Evolutionary conservation across 306 rosid species (phyloP), one percentile per base, ranked within the genome.

Genomic region (Datisca glomerata): DNA sequence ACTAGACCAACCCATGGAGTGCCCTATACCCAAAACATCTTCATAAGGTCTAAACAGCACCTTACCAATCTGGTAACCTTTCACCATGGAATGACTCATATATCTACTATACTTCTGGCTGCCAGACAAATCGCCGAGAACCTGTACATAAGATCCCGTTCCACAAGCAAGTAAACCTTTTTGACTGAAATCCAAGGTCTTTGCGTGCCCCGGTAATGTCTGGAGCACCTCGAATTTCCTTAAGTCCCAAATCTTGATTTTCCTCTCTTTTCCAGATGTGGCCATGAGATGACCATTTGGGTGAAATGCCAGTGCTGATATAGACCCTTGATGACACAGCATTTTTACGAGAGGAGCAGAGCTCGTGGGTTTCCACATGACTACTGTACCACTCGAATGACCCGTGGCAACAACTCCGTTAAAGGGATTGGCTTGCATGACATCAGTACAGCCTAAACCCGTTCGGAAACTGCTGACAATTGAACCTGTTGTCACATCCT

Each of bases 311-410:
- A 87, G 23, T 0, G 94, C 89, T 0, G 94, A 67, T 32, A 83
- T 57, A 19, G 93, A 83, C 19, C 93, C 93, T 1, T 43, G 81
- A 73, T 89, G 97, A 54, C 95, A 80, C 34, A 83, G 74, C 76
- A 80, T 77, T 73, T 80, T 78, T 17, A 89, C 74, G 47, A 80
- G 73, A 25, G 91, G 81, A 53, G 86, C 27, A 43, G 95, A 72
- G 60, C 83, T 83, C 12, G 85, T 77, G 13, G 96, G 94, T 54
- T 68, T 83, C 97, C 97, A 89, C 94, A 89, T 80, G 36, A 80
- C 76, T 37, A 89, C 93, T 15, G 70, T 70, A 29, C 95, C 95
- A 21, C 67, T 56, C 0, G 95, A 83, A 65, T 89, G 97, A 38
- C 97, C 97, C 62, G 85, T 55, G 34, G 81, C 85, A 67, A 89